Evolutionary conservation across 2,329 filamentous ascomycete species (phyloP).

Genomic region (Pseudocercospora vitis): DNA sequence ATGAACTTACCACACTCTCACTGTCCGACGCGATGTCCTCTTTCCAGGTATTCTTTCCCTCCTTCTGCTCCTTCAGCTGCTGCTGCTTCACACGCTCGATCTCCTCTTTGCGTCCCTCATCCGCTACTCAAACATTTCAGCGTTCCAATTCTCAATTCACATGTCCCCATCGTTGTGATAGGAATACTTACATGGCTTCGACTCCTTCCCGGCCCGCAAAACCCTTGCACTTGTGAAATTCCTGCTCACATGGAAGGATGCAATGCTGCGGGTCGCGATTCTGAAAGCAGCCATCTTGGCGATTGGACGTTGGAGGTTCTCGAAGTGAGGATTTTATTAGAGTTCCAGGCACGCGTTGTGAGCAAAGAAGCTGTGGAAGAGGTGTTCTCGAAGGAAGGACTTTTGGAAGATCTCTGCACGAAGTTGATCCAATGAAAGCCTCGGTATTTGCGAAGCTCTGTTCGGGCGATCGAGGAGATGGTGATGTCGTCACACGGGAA

Average conservation of each 20-base stretch:
- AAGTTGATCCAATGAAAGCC: constrained; percentile 2
- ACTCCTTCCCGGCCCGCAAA: constrained; percentile 46
- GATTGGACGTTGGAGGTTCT: no score
- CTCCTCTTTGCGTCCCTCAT: constrained; percentile 45
- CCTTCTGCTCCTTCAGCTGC: constrained; percentile 49
- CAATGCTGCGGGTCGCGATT: constrained; percentile 12
- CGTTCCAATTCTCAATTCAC: not conserved
- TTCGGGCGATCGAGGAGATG: not conserved
- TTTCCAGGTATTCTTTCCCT: constrained; percentile 73
- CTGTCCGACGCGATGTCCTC: constrained; percentile 73
- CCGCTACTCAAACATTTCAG: constrained; percentile 35
- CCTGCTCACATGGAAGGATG: no score
- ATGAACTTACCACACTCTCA: constrained; percentile 67
- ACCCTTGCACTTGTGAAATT: constrained; percentile 42
- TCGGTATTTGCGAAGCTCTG: not conserved
- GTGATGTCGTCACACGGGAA: constrained; percentile 1
- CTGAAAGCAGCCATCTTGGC: no score
- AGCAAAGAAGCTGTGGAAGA: not conserved
- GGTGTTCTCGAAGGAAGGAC: no score
- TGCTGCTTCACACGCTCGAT: constrained; percentile 63
- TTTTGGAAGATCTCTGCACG: not conserved
- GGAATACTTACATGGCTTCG: constrained; percentile 25
- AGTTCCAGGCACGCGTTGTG: not conserved
- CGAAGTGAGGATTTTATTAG: not conserved
- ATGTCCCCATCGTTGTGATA: not conserved